Conservation (phyloP, 495 filamentous ascomycete genomes). For the Penicillium bialowiezense region DNA sequence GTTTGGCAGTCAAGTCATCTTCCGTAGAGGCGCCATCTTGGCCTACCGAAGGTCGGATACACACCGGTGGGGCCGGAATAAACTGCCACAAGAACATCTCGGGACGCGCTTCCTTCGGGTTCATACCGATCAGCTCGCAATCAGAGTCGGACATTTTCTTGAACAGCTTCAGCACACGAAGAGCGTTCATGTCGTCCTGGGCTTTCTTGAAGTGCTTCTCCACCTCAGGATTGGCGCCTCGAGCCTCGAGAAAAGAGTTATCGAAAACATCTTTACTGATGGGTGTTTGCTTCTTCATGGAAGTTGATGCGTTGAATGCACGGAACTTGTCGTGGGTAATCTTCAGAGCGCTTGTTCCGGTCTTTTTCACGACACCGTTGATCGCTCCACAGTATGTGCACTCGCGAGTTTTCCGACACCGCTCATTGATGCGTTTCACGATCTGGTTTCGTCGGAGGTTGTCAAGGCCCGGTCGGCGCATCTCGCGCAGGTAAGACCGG, state of each 20-base stretch:
- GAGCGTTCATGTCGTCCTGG: constrained; percentile 88
- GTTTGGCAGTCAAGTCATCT: constrained; percentile 92
- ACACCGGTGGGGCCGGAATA: constrained; percentile 87
- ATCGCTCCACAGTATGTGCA: constrained; percentile 74
- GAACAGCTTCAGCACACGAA: constrained; percentile 86
- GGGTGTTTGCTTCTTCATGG: constrained; percentile 77
- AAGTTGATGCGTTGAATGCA: constrained; percentile 78
- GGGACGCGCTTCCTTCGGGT: constrained; percentile 81
- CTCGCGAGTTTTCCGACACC: constrained; percentile 77
- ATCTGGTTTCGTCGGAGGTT: constrained; percentile 76
- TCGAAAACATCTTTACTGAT: constrained; percentile 79
- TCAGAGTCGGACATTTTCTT: constrained; percentile 79
- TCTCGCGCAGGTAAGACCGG: constrained; percentile 66
- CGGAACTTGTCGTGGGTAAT: constrained; percentile 92
- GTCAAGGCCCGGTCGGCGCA: constrained; percentile 80
- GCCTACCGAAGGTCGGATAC: constrained; percentile 87
- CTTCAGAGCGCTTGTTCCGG: constrained; percentile 73
- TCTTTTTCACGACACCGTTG: constrained; percentile 88
- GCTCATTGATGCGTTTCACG: constrained; percentile 80
- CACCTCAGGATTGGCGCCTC: constrained; percentile 70
- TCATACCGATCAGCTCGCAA: constrained; percentile 86
- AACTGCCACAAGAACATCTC: constrained; percentile 99
- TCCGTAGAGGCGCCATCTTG: constrained; percentile 91
- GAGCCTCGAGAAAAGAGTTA: constrained; percentile 73
- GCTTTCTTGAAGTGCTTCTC: constrained; percentile 88